Conservation (phyloP, 2,329 filamentous ascomycete genomes). For the Thelonectria discophora region DNA sequence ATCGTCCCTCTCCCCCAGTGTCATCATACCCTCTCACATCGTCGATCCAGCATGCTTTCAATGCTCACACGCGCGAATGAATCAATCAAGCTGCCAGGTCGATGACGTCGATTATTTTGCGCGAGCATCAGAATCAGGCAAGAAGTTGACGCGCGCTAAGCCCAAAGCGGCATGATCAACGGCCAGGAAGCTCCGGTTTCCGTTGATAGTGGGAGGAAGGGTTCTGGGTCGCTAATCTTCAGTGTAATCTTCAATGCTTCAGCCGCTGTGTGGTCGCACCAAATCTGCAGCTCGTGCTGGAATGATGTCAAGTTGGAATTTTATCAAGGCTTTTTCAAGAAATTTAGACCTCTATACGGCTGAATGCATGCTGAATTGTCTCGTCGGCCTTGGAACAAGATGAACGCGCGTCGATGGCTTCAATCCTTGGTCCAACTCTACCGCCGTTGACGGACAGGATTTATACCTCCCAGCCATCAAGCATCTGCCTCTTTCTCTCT, state of each 20-base stretch:
- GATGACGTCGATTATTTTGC: constrained; percentile 37
- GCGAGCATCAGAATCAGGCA: constrained; percentile 18
- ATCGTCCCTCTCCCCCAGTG: background rate
- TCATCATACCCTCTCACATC: background rate
- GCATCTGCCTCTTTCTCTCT: background rate
- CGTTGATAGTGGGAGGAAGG: constrained; percentile 1
- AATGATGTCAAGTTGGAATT: background rate
- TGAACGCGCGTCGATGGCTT: too few species aligned
- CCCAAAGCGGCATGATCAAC: constrained; percentile 2
- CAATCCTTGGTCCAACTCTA: background rate
- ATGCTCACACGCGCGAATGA: background rate
- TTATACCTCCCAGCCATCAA: too few species aligned
- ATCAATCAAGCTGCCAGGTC: constrained; percentile 30
- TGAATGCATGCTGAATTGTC: too few species aligned
- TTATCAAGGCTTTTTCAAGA: too few species aligned
- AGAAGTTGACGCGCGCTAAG: constrained; percentile 12
- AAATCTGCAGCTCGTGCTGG: background rate
- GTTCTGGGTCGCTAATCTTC: constrained; percentile 1
- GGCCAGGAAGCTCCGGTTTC: background rate
- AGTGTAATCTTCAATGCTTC: background rate
- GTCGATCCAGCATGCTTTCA: constrained; percentile 25
- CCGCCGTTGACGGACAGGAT: background rate
- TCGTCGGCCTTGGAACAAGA: too few species aligned
- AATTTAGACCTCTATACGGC: too few species aligned
- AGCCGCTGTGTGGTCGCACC: background rate